Base-by-base conservation (phyloP, 2,329 filamentous ascomycete genomes). In the Sporothrix schenckii region DNA sequence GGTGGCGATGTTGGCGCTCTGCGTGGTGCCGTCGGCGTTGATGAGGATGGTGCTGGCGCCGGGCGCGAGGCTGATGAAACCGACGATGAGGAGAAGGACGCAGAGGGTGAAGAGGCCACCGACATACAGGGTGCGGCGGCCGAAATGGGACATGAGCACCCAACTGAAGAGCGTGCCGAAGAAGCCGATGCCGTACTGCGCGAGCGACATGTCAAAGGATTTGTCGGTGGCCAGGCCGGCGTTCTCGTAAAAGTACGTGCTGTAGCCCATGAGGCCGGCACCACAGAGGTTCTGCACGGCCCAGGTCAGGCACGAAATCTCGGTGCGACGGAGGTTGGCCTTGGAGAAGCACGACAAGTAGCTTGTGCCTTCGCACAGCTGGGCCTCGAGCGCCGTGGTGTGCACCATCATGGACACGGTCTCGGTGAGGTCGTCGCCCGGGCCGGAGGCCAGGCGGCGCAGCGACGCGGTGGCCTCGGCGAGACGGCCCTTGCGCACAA, bases 381-480 rank as follows among this genome's bases (percentile, higher is more conserved):
- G 82, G 70, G 83, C 80, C 76, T 89, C 87, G 2, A 88, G 79
- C 69, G 83, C 80, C 71, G 88, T 85, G 0, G 87, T 89, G 74
- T 88, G 83, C 27, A 83, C 78, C 75, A 89, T 88, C n/a, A 83
- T 83, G 69, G 84, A 81, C 24, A 82, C 78, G 4, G 83, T 78
- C 50, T 76, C 75, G n/a, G 74, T 75, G 5, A 70, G 65, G 24
- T 75, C 66, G 19, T 70, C 70, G 13, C 58, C 41, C 74, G 50
- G 69, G 6, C 34, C 27, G 2, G 14, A 53, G 4, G 80, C 82
- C 69, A 89, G 75, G 30, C 79, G 75, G 0, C 77, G 76, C 68
- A 85, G 74, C 3, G 80, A 77, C 13, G 73, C 72, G 60, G 80
- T 78, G 0, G 83, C 83, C 41, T 84, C 82, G 0, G 79, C 79